Percentiles rank a stretch among this genome's conserved stretches.
phyloP scores from a whole-genome alignment of 805 yeast species.

The Deakozyma indianensis region DNA sequence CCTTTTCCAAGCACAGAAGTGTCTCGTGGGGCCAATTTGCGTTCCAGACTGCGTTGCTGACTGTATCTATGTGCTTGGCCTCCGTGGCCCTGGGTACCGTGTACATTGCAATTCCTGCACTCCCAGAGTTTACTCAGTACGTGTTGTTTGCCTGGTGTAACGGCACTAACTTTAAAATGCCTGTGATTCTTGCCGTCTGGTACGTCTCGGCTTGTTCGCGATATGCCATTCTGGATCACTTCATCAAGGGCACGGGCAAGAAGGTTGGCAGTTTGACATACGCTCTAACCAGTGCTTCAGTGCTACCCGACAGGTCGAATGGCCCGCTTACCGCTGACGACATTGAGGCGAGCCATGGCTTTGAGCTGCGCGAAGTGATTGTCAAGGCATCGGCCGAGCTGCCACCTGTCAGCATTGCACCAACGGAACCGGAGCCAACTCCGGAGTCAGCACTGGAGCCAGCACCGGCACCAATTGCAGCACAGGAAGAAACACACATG shows the following conservation, averaged over 20 bases:
- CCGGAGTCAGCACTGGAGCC: not conserved
- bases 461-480: not conserved
- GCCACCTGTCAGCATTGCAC: not conserved
- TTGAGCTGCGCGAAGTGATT: not conserved
- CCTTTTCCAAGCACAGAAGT: not conserved
- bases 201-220: not conserved
- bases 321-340: not conserved
- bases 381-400: not conserved
- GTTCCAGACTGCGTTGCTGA: not conserved
- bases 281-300: not conserved
- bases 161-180: not conserved
- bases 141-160: not conserved
- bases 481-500: not conserved
- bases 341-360: not conserved
- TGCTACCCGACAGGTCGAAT: not conserved
- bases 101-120: not conserved
- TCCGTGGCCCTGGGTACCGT: not conserved
- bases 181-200: not conserved
- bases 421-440: not conserved
- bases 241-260: not conserved
- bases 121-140: not conserved
- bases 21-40: not conserved
- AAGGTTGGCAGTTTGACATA: not conserved
- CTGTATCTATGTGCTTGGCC: not conserved
- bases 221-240: not conserved